These are phyloP conservation scores for Rhizophagus clarus DNA, from an alignment of 192 early-diverging fungal genomes.

Conservation along the genomic window DNA sequence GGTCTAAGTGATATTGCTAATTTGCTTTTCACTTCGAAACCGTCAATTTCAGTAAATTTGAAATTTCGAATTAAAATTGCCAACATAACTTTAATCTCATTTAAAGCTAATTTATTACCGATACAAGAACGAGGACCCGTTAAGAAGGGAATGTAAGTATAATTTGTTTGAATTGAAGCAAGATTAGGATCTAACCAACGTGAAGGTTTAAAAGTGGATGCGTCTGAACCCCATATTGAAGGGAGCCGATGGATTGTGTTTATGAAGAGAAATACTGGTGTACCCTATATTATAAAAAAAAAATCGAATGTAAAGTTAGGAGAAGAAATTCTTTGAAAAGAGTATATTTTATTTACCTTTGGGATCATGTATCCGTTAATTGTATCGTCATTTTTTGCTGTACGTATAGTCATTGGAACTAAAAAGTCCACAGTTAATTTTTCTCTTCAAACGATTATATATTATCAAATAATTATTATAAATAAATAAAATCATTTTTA, in stretches of 20 bases:
- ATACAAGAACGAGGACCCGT: constrained; percentile 59
- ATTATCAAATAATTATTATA: not conserved
- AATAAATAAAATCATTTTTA: no score
- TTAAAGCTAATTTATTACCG: constrained; percentile 57
- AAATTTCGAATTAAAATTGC: constrained; percentile 15
- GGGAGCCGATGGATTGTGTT: constrained; percentile 44
- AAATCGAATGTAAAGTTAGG: not conserved
- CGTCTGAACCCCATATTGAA: constrained; percentile 52
- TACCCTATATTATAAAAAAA: constrained; percentile 13
- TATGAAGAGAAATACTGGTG: constrained; percentile 44
- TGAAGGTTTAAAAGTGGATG: constrained; percentile 52
- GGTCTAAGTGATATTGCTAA: not conserved
- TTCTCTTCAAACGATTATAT: not conserved
- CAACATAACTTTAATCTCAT: constrained; percentile 59
- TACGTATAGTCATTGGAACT: constrained; percentile 51
- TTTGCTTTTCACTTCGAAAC: not conserved
- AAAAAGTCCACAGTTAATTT: not conserved
- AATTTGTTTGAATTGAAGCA: constrained; percentile 33
- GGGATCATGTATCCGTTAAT: constrained; percentile 50
- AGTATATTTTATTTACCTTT: constrained; percentile 35
- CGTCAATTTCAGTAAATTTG: constrained; percentile 17
- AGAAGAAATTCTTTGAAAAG: not conserved
- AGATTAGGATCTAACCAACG: constrained; percentile 50
- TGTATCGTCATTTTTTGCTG: constrained; percentile 39
- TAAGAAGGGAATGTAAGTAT: constrained; percentile 48